Evolutionary conservation across 495 filamentous ascomycete species (phyloP).

Genomic region (Monascus purpureus): DNA sequence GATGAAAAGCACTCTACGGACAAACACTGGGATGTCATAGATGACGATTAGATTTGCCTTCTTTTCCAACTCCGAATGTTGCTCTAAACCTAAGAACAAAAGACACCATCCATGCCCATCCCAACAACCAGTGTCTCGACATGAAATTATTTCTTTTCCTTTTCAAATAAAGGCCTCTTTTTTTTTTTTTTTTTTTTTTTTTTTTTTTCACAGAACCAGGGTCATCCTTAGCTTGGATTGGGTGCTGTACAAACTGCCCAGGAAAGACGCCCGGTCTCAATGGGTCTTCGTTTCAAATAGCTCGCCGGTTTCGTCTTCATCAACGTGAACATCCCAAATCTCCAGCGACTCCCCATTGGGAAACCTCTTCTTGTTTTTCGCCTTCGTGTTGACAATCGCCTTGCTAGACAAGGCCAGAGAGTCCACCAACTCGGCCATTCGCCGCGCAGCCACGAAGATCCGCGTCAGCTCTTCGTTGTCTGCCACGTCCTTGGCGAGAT

Average conservation of each 20-base stretch:
- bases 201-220: too few species aligned
- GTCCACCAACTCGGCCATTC: conserved; percentile 69
- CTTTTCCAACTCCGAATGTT: too few species aligned
- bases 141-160: too few species aligned
- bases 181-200: too few species aligned
- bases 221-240: too few species aligned
- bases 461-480: conserved; percentile 47
- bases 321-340: conserved; percentile 31
- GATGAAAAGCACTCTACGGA: too few species aligned
- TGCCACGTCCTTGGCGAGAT: conserved; percentile 53
- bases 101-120: too few species aligned
- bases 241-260: not conserved
- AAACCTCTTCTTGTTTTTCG: conserved; percentile 17
- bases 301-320: conserved; percentile 13
- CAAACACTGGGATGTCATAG: too few species aligned
- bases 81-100: too few species aligned
- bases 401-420: conserved; percentile 59
- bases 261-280: not conserved
- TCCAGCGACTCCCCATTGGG: conserved; percentile 28
- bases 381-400: conserved; percentile 46
- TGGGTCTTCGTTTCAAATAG: not conserved
- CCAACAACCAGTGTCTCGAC: too few species aligned
- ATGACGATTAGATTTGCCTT: too few species aligned
- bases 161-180: too few species aligned
- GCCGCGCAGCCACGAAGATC: conserved; percentile 46